Evolutionary conservation across 345 rosid species (phyloP).

Genomic region (Hevea brasiliensis): DNA sequence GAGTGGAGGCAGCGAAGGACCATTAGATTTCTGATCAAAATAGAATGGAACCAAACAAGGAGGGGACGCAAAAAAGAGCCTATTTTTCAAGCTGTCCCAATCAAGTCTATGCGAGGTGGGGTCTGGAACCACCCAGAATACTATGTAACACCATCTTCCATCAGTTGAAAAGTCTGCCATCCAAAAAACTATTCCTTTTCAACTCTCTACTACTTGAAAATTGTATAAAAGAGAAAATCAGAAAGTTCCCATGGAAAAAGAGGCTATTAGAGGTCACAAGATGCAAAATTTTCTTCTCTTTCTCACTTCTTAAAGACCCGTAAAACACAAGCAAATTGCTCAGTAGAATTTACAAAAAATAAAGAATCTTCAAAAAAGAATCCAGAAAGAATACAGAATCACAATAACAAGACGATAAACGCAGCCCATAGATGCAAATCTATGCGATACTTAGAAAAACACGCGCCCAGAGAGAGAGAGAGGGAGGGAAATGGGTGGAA

Average conservation of each 20-base stretch:
- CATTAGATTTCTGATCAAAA: slow-evolving; percentile 11
- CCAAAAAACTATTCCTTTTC: neutral
- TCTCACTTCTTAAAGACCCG: neutral
- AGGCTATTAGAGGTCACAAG: too few relatives aligned
- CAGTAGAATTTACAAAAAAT: too few relatives aligned
- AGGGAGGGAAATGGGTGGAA: neutral
- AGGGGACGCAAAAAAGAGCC: slow-evolving; percentile 25
- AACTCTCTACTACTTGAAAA: neutral
- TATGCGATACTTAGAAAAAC: too few relatives aligned
- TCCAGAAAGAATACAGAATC: neutral
- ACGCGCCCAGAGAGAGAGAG: too few relatives aligned
- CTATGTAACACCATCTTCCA: slow-evolving; percentile 38
- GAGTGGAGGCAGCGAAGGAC: slow-evolving; percentile 6
- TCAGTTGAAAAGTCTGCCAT: slow-evolving; percentile 33
- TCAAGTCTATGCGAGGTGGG: slow-evolving; percentile 7
- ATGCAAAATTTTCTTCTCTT: too few relatives aligned
- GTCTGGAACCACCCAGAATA: slow-evolving; percentile 32
- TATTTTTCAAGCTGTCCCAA: slow-evolving; percentile 33
- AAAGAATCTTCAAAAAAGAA: neutral
- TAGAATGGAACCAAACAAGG: slow-evolving; percentile 26
- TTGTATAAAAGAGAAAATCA: neutral
- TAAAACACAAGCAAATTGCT: neutral
- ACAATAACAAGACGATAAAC: neutral
- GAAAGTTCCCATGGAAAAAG: neutral
- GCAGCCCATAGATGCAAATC: neutral